Evolutionary conservation across 805 yeast genomes (phyloP), one percentile per base, ranked within the genome.

Genomic region (Candida andamanensis): DNA sequence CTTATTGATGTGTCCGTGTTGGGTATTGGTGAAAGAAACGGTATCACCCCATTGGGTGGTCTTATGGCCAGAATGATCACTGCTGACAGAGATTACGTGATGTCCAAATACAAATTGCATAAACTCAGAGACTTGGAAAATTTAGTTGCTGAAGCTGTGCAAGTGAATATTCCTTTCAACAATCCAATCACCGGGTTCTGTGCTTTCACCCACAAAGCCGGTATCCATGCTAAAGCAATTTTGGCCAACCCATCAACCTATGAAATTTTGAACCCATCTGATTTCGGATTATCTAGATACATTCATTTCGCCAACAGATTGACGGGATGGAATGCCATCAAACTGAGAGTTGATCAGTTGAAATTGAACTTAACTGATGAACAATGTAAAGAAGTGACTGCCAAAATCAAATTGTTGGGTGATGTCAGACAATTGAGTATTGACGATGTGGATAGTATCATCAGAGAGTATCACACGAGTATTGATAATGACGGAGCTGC

Each of bases 21-120:
- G 50, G 98, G 98, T 51, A 92, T 90, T 47, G 98, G 98, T 64
- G 98, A 90, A 76, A 81, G 98, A 69, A 90, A 90, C 63, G 98
- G 98, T 59, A 90, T 90, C 60, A 87, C 96, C 24, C 95, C 97
- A 38, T 74, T 90, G 45, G 97, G 98, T 52, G 98, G 96, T 32
- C 75, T 90, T 54, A 90, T 90, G 97, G 97, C 97, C 27, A 79
- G 98, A 67, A 90, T 90, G 98, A 86, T 92, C 56, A 95, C 95
- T 40, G 96, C 97, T 40, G 95, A 90, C 67, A 81, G 97, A 52
- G 97, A 90, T 47, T 90, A 90, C 60, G 97, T 90, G 32, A 69
- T 87, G 54, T 76, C 89, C 62, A 90, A 90, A 69, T 90, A 90
- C 70, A 92, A 92, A 70, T 69, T 90, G 49, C 95, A 89, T 69